phyloP scores from a whole-genome alignment of 2,329 filamentous ascomycete genomes.

The Colletotrichum sp. region DNA sequence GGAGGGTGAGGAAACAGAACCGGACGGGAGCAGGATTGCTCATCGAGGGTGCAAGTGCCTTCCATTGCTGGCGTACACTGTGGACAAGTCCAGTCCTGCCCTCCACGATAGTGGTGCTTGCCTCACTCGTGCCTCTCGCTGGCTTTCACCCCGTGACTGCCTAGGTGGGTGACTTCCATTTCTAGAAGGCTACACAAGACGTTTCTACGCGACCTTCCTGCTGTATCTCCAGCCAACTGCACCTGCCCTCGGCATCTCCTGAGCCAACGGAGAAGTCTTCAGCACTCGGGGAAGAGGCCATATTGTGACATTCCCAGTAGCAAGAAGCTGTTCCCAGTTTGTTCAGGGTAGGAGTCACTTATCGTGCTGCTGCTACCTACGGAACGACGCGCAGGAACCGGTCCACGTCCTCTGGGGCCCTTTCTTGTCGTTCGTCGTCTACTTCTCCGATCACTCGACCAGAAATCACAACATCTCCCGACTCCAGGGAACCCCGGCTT shows the following conservation, averaged over 20 bases:
- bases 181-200: not conserved
- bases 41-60: conserved; percentile 2
- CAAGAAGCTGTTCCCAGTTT: not conserved
- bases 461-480: not conserved
- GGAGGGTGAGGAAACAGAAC: not conserved
- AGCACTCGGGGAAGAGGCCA: not conserved
- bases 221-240: not conserved
- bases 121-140: not conserved
- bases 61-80: not conserved
- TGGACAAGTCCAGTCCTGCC: not conserved
- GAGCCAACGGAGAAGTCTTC: not conserved
- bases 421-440: not conserved
- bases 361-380: not conserved
- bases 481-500: not conserved
- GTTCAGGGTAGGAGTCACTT: not conserved
- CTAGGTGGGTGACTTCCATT: not conserved
- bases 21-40: not conserved
- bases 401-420: not conserved
- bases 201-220: not conserved
- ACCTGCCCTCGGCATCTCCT: not conserved
- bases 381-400: not conserved
- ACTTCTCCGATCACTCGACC: not conserved
- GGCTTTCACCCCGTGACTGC: not conserved
- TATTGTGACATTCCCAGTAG: not conserved
- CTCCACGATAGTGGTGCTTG: not conserved